phyloP scores from a whole-genome alignment of 140 eudicot genomes.

The Artemisia princeps region DNA sequence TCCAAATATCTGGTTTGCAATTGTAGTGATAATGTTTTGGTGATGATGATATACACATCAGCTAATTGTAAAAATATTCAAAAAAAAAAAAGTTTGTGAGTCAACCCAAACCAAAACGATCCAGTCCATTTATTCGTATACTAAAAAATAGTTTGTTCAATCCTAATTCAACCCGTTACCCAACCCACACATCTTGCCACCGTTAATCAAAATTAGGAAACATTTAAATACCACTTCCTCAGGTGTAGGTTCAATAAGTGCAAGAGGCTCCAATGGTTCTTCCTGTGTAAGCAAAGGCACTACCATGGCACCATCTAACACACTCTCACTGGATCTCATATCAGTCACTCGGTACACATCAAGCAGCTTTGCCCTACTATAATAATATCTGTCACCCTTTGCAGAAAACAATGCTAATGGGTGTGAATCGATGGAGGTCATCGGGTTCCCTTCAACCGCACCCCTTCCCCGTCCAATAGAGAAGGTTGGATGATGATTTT shows the following conservation, averaged over 20 bases:
- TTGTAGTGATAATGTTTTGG: neutral
- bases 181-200: constrained; percentile 3
- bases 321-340: constrained; percentile 32
- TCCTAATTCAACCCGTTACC: neutral
- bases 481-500: constrained; percentile 38
- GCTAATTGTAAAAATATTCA: neutral
- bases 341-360: constrained; percentile 70
- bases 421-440: constrained; percentile 27
- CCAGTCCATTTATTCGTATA: too few species aligned
- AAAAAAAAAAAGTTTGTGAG: too few species aligned
- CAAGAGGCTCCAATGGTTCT: constrained; percentile 73
- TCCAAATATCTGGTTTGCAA: neutral
- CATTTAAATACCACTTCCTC: constrained; percentile 65
- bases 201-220: neutral
- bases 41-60: neutral
- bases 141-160: neutral
- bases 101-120: too few species aligned
- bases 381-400: constrained; percentile 40
- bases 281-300: constrained; percentile 83
- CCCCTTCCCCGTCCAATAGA: constrained; percentile 61
- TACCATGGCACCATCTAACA: constrained; percentile 36
- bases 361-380: constrained; percentile 72
- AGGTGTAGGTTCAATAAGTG: constrained; percentile 58
- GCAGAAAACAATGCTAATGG: constrained; percentile 38
- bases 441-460: constrained; percentile 30